Evolutionary conservation across 2,329 filamentous ascomycete genomes (phyloP), one percentile per base, ranked within the genome.

Genomic region (Cercospora beticola): DNA sequence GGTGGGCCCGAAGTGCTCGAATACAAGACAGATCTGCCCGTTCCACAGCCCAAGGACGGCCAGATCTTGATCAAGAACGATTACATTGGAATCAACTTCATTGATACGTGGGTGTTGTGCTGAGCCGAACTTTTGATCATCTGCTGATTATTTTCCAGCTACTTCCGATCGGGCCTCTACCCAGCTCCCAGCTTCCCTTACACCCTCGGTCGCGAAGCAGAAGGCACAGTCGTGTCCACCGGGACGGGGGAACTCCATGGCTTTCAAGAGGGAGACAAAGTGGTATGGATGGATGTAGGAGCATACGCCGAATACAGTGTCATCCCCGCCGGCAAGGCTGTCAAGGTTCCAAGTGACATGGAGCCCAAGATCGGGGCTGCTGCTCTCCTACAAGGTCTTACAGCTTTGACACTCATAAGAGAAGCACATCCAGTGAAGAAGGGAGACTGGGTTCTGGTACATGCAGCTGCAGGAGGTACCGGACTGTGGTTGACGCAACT

Each of bases 141-240:
- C 23, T 33, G 60, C 64, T 60, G 28, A 57, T 43, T 14, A 5
- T 4, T 12, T 18, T 43, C 64, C 70, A 88, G 85, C 46, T 97
- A 97, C 82, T 96, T 94, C 86, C 92, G 94, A 78, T 88, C 86
- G 12, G 94, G 94, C 10, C 87, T 97, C 62, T 97, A 97, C 84
- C 82, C 85, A 10, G 83, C 89, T 0, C 85, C 90, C 0, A 78
- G 82, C 1, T 88, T 91, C 74, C 94, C 93, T 4, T 86, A 91
- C 74, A 89, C 90, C 62, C 89, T 94, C 21, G 93, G 94, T 70
- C 90, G 90, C 75, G 94, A 97, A 83, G 92, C 86, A 68, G 86
- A 88, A 67, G 93, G 94, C 69, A 88, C 86, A 49, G 82, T 97
- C 71, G 88, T 89, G 49, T 83, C 89, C 30, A 76, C 87, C 2